These are phyloP conservation scores for Talaromyces amestolkiae DNA, from an alignment of 2,329 filamentous ascomycete genomes.

Conservation along the genomic window DNA sequence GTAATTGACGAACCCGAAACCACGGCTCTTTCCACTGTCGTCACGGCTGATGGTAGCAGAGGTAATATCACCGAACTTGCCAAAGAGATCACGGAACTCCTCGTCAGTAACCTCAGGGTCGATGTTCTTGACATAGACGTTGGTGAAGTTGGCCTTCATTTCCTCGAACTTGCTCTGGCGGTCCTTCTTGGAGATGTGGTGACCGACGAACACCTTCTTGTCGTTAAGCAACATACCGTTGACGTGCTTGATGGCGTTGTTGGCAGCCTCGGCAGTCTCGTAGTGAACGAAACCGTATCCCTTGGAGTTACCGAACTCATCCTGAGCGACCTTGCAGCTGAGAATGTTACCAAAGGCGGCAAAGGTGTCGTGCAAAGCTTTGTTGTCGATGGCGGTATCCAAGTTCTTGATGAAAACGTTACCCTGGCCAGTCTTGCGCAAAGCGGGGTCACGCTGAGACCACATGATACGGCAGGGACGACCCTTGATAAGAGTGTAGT, in stretches of 20 bases:
- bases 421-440: constrained; percentile 98
- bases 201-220: constrained; percentile 99
- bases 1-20: constrained; percentile 96
- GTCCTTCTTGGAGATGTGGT: constrained; percentile 99
- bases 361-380: constrained; percentile 99
- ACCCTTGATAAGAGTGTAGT: constrained; percentile 99
- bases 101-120: constrained; percentile 80
- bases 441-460: constrained; percentile 98
- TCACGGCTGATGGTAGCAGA: constrained; percentile 92
- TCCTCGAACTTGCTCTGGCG: constrained; percentile 99
- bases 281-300: constrained; percentile 99
- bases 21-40: constrained; percentile 85
- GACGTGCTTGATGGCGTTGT: constrained; percentile 97
- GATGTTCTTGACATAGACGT: constrained; percentile 99
- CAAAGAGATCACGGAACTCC: constrained; percentile 90
- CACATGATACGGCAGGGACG: constrained; percentile 99
- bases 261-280: constrained; percentile 96
- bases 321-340: constrained; percentile 98
- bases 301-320: constrained; percentile 95
- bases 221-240: constrained; percentile 99
- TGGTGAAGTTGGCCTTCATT: constrained; percentile 99
- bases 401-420: constrained; percentile 99
- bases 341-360: constrained; percentile 98
- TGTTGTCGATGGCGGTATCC: constrained; percentile 98
- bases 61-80: constrained; percentile 89